Evolutionary conservation across 805 yeast genomes (phyloP), one percentile per base, ranked within the genome.

Genomic region (Blastobotrys muscicola): DNA sequence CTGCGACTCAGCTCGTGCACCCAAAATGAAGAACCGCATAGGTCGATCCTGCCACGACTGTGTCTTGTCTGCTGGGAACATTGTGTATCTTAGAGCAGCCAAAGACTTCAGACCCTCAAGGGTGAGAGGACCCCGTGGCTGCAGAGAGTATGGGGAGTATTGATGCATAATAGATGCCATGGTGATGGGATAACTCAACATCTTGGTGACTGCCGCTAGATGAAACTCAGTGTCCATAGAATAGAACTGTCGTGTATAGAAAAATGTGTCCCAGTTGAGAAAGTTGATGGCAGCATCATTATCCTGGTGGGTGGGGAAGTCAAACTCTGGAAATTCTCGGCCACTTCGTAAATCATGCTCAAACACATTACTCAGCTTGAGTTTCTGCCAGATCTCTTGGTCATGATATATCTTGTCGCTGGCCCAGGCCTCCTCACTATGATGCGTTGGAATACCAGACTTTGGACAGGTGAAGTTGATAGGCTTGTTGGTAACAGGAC

Each of bases 171-270:
- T 64, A 1, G 94, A 76, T 6, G 85, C 95, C 37, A 92, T 81
- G 3, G 98, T 87, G 47, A 85, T 66, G 36, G 98, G 98, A 63
- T 86, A 92, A 43, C 94, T 84, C 59, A 92, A 74, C 75, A 90
- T 84, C 61, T 92, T 92, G 13, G 97, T 86, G 30, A 87, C 89
- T 3, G 94, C 94, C 1, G 97, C 97, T 58, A 90, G 69, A 63
- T 90, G 94, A 68, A 85, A 90, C 63, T 89, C 96, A 3, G 95
- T 84, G 64, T 92, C 95, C 97, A 92, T 90, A 4, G 97, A 90
- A 55, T 79, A 82, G 61, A 85, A 92, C 54, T 82, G 82, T 61
- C 98, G 75, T 0, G 97, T 90, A 64, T 90, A 92, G 59, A 92
- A 82, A 57, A 78, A 90, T 8, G 92, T 70, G 64, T 92, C 97